Evolutionary conservation across 1,284 basidiomycete genomes (phyloP), one percentile per base, ranked within the genome.

Genomic region (Pascua sp.): DNA sequence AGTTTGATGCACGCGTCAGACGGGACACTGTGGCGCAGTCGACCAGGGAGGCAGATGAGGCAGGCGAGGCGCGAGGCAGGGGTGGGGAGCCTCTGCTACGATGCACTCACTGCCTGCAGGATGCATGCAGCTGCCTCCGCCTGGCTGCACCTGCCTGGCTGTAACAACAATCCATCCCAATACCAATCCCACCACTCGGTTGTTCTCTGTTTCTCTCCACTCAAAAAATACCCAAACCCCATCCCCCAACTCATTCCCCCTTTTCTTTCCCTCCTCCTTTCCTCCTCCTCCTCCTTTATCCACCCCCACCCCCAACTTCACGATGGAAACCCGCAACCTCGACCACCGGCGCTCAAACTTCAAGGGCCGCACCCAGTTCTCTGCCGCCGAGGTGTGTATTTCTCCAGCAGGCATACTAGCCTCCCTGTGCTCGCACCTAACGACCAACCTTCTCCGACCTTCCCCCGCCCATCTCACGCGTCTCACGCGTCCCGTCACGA

Each of bases 291-390:
- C 50, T 4, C 17, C 15, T 11, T 40, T 13, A 11, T 11, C n/a
- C 16, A 24, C 13, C 37, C 17, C 12, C 13, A 38, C 16, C 46
- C 45, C 32, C 18, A 41, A 53, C n/a, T 36, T 18, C 18, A 60
- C 17, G 38, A 63, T 60, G 53, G 68, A 75, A 53, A 60, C 68
- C 49, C 68, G 74, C 52, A 77, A 74, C 59, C 69, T 77, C 57
- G 76, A 78, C 54, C 71, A 77, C 58, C 63, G 76, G 59, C 65
- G 72, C 43, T 69, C 70, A 49, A 78, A 78, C 67, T 79, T 77
- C 73, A 78, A 78, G 67, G 73, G 75, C 46, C 77, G 77, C 67
- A 73, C 75, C 46, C 70, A 76, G 59, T 79, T 77, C 67, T 77
- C 77, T 42, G 73, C 76, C 42, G 71, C 73, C 55, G 77, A 78